Evolutionary conservation across 306 rosid species (phyloP).

Genomic region (Cyclanthera cordifolia): DNA sequence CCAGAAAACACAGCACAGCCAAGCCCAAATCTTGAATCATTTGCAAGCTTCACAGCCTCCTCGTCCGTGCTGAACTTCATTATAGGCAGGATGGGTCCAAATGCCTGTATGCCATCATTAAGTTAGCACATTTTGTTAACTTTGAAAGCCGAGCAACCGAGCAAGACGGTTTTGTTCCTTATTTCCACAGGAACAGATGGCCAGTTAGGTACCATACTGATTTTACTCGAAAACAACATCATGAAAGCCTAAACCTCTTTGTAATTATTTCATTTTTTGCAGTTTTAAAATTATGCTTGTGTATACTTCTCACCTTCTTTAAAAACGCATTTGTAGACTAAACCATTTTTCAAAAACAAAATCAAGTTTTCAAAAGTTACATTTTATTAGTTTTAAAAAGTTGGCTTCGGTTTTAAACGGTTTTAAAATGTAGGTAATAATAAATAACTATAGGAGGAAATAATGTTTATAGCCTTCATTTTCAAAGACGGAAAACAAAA

Average conservation of each 20-base stretch:
- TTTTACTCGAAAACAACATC: not conserved
- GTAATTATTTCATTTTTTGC: too few relatives aligned
- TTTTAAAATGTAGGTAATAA: not conserved
- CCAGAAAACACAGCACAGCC: conserved; percentile 95
- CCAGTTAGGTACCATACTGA: not conserved
- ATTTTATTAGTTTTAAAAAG: not conserved
- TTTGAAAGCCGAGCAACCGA: not conserved
- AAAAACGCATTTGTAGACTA: not conserved
- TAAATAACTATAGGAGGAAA: not conserved
- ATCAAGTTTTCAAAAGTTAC: not conserved
- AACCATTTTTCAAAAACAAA: not conserved
- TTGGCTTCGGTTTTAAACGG: not conserved
- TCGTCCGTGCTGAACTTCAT: conserved; percentile 82
- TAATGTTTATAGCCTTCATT: not conserved
- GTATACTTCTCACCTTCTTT: not conserved
- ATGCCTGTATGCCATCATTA: conserved; percentile 37
- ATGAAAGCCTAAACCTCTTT: too few relatives aligned
- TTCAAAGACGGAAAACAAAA: not conserved
- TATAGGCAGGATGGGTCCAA: conserved; percentile 87
- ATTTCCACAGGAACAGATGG: not conserved
- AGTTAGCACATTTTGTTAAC: conserved; percentile 1
- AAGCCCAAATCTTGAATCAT: conserved; percentile 80
- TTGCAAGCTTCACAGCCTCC: conserved; percentile 66
- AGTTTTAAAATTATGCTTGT: too few relatives aligned
- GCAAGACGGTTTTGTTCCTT: not conserved